Percentiles rank a stretch among this genome's conserved stretches.
phyloP scores from a whole-genome alignment of 2,329 filamentous ascomycete genomes.

The Polytolypa hystricis region DNA sequence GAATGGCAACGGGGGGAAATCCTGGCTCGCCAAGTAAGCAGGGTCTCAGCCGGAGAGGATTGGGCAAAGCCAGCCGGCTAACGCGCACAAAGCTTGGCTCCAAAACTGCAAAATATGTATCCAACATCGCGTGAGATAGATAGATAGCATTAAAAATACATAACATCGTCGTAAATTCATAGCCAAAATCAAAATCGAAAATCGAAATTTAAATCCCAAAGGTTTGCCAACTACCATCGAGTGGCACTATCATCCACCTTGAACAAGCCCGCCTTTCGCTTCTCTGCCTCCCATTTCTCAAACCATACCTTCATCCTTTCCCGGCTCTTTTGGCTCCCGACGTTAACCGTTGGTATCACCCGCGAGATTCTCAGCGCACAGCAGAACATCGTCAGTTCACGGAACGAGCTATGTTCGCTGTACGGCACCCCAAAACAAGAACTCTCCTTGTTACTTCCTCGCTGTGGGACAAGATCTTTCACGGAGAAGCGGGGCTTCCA shows the following conservation, averaged over 20 bases:
- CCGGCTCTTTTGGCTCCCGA: slow-evolving; percentile 51
- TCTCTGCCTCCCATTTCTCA: slow-evolving; percentile 52
- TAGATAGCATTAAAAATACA: too few relatives aligned
- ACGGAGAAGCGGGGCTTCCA: slow-evolving; percentile 69
- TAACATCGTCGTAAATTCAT: too few relatives aligned
- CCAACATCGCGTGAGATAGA: too few relatives aligned
- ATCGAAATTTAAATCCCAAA: too few relatives aligned
- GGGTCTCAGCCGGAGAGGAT: too few relatives aligned
- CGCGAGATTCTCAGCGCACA: slow-evolving; percentile 78
- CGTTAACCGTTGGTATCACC: slow-evolving; percentile 88
- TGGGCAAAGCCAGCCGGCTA: too few relatives aligned
- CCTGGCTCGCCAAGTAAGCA: too few relatives aligned
- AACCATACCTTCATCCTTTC: slow-evolving; percentile 58
- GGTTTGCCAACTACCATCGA: slow-evolving; percentile 18
- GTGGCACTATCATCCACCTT: slow-evolving; percentile 23
- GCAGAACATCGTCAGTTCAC: slow-evolving; percentile 87
- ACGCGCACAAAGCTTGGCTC: too few relatives aligned
- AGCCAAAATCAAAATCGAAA: too few relatives aligned
- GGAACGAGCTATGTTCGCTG: slow-evolving; percentile 88
- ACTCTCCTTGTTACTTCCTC: slow-evolving; percentile 70
- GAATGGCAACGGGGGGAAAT: too few relatives aligned
- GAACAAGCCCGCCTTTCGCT: slow-evolving; percentile 52
- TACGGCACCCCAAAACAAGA: slow-evolving; percentile 93
- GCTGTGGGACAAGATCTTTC: slow-evolving; percentile 64
- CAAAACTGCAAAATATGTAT: too few relatives aligned